phyloP scores from a whole-genome alignment of 345 rosid species.

The Angophora floribunda region DNA sequence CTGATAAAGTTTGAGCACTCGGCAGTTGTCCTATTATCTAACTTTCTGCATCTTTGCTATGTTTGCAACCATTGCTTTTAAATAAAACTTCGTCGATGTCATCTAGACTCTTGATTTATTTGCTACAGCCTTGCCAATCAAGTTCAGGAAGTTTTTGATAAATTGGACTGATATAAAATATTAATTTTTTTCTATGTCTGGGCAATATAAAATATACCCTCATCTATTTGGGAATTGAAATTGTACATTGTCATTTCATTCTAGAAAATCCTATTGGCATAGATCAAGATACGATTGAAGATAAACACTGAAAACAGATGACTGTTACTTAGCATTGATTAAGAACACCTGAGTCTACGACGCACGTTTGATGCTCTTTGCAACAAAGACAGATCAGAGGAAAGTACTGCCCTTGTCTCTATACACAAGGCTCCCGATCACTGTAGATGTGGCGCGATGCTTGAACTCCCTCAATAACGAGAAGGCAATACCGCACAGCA shows the following conservation, averaged over 20 bases:
- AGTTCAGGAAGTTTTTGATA: too few species aligned
- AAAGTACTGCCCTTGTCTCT: constrained; percentile 46
- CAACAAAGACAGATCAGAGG: constrained; percentile 27
- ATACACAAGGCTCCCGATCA: constrained; percentile 40
- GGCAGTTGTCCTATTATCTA: too few species aligned
- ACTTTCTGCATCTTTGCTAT: too few species aligned
- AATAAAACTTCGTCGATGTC: too few species aligned
- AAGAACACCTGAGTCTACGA: not conserved
- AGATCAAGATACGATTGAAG: not conserved
- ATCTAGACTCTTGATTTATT: too few species aligned
- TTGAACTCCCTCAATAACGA: constrained; percentile 66
- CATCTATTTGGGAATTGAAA: not conserved
- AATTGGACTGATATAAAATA: too few species aligned
- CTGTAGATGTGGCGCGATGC: constrained; percentile 50
- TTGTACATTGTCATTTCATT: not conserved
- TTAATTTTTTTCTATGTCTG: too few species aligned
- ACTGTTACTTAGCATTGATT: not conserved
- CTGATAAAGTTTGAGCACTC: too few species aligned
- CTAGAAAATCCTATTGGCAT: constrained; percentile 2
- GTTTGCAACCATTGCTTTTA: too few species aligned
- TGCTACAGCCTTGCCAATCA: too few species aligned
- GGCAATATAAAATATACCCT: too few species aligned
- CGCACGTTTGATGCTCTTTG: not conserved
- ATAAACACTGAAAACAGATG: not conserved
- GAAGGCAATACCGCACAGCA: constrained; percentile 82